Percentiles rank a stretch among this genome's conserved stretches.
Conservation (phyloP, 805 yeast genomes). For the Candida golubevii region DNA sequence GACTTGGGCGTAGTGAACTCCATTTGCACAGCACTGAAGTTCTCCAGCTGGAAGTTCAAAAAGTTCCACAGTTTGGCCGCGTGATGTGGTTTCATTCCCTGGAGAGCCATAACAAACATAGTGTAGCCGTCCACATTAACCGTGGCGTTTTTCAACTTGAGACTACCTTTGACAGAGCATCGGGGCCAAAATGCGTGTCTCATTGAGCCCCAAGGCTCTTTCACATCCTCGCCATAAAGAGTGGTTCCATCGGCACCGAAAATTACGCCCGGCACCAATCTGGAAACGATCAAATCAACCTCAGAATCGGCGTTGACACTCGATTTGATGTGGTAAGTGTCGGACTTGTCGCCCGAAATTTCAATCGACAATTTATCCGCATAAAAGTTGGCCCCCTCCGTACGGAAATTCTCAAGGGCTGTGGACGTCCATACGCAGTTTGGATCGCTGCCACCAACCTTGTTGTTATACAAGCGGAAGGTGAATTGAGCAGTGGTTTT, state of each 20-base stretch:
- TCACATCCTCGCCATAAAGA: slow-evolving; percentile 76
- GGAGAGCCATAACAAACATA: slow-evolving; percentile 94
- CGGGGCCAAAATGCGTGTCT: slow-evolving; percentile 97
- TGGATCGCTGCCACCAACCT: slow-evolving; percentile 32
- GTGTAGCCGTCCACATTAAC: slow-evolving; percentile 46
- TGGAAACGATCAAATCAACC: slow-evolving; percentile 63
- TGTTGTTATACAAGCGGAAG: slow-evolving; percentile 65
- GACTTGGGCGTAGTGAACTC: slow-evolving; percentile 93
- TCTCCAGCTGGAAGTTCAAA: slow-evolving; percentile 76
- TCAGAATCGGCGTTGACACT: slow-evolving; percentile 62
- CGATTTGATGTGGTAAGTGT: slow-evolving; percentile 50
- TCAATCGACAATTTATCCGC: slow-evolving; percentile 71
- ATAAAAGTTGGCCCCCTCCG: slow-evolving; percentile 70
- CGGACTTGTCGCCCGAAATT: slow-evolving; percentile 43
- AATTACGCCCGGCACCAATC: slow-evolving; percentile 74
- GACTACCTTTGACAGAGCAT: slow-evolving; percentile 61
- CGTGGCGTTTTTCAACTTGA: slow-evolving; percentile 40
- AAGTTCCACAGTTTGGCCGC: slow-evolving; percentile 98
- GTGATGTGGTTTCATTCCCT: slow-evolving; percentile 99
- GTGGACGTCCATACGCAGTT: slow-evolving; percentile 86
- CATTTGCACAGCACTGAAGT: slow-evolving; percentile 78
- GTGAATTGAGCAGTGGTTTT: slow-evolving; percentile 93
- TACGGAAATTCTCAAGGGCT: slow-evolving; percentile 70
- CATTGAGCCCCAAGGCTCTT: slow-evolving; percentile 96
- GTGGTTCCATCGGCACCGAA: slow-evolving; percentile 87